Base-by-base conservation (phyloP, 1,284 basidiomycete genomes). In the Trichosporon asahii region DNA sequence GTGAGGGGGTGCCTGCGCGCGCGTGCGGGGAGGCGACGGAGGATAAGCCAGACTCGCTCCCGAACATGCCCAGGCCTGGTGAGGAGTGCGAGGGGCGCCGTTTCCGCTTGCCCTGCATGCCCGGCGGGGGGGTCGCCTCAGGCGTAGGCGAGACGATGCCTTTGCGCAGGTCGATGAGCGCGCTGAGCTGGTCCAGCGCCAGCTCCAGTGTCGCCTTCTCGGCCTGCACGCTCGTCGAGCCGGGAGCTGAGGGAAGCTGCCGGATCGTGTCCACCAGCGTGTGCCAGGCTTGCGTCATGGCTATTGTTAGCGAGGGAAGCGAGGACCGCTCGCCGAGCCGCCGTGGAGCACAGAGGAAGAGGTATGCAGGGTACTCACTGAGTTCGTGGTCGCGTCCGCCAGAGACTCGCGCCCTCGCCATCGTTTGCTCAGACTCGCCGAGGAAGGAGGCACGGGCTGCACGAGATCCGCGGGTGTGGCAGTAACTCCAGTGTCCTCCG, bases 221-320 rank as follows among this genome's bases (percentile, higher is more conserved):
- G 9, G 64, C 57, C 37, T 71, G 66, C 65, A 31, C 68, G 57
- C 5, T 68, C 64, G 64, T 73, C 70, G 25, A 74, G 66, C 53
- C 75, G 66, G 46, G 29, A 66, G 33, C 63, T 27, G 9, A 31
- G 4, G 79, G 80, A 2, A 82, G 72, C 3, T 74, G 71, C 8
- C 80, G 76, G 18, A 82, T 67, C 12, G 77, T 81, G 72, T 82
- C 80, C 46, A 82, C 76, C 0, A 82, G 68, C 18, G 70, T 68
- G 69, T 81, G 80, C 80, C 80, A 82, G 37, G 78, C 70, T 60
- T 78, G 75, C 7, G 66, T 78, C 76, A 77, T 78, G 57, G 70
- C 77, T 79, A 65, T 18, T 31, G 57, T 61, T n/a, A 61, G 49
- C 49, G 21, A 18, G 18, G 44, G 11, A 14, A 8, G 35, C 35